Percentiles rank a stretch among this genome's conserved stretches.
phyloP scores from a whole-genome alignment of 2,329 filamentous ascomycete genomes.

The Purpureocillium lavendulum region DNA sequence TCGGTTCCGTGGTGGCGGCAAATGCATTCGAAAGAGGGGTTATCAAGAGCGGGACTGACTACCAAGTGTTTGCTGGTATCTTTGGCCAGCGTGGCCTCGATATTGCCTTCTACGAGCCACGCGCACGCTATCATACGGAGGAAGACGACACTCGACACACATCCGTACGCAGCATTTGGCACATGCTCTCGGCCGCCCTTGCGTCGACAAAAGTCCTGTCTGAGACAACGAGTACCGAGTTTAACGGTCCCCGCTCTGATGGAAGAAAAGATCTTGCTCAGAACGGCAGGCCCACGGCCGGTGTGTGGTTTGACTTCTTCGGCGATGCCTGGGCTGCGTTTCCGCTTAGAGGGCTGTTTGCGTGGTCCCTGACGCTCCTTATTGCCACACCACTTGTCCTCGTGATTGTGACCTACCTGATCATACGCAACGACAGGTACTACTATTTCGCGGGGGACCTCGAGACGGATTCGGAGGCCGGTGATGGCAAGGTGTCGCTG shows the following conservation, averaged over 20 bases:
- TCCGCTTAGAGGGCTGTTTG: slow-evolving; percentile 74
- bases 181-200: slow-evolving; percentile 84
- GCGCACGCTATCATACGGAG: slow-evolving; percentile 82
- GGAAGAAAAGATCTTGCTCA: slow-evolving; percentile 51
- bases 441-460: slow-evolving; percentile 70
- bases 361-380: slow-evolving; percentile 75
- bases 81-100: slow-evolving; percentile 83
- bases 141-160: slow-evolving; percentile 81
- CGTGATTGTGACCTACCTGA: slow-evolving; percentile 56
- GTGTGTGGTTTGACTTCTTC: slow-evolving; percentile 93
- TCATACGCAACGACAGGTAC: slow-evolving; percentile 70
- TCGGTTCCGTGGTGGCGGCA: slow-evolving; percentile 71
- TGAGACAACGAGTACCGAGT: slow-evolving; percentile 56
- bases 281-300: slow-evolving; percentile 58
- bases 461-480: slow-evolving; percentile 47
- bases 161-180: slow-evolving; percentile 67
- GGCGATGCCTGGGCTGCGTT: slow-evolving; percentile 74
- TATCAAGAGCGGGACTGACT: slow-evolving; percentile 84
- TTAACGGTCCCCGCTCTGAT: slow-evolving; percentile 50
- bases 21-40: slow-evolving; percentile 77
- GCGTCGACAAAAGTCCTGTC: slow-evolving; percentile 66
- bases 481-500: slow-evolving; percentile 53
- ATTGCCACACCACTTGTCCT: slow-evolving; percentile 71
- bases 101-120: slow-evolving; percentile 81
- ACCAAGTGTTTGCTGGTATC: slow-evolving; percentile 68